phyloP scores from a whole-genome alignment of 2,329 filamentous ascomycete genomes.

The Ceratocystis diversiconidia region DNA sequence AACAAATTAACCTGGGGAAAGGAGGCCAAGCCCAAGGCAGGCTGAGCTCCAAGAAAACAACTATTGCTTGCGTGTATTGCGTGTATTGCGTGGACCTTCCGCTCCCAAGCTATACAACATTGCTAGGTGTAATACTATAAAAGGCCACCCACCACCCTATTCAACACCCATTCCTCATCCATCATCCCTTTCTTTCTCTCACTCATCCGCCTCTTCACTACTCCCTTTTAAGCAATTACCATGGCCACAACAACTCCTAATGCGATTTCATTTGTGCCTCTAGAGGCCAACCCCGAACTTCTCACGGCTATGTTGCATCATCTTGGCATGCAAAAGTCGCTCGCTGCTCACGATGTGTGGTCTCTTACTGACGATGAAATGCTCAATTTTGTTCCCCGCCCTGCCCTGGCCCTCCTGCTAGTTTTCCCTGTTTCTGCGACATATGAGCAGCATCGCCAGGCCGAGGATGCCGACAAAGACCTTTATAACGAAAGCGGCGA shows the following conservation, averaged over 20 bases:
- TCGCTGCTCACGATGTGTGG: conserved; percentile 83
- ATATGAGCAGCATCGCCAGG: conserved; percentile 62
- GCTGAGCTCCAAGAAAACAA: background rate
- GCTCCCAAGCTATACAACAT: background rate
- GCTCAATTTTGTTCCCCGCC: conserved; percentile 74
- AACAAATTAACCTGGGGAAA: background rate
- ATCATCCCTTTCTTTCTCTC: background rate
- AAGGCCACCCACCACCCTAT: background rate
- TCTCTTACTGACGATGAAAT: conserved; percentile 75
- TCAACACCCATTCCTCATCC: background rate
- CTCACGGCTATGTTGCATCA: conserved; percentile 72
- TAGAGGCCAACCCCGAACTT: conserved; percentile 69
- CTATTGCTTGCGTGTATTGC: background rate
- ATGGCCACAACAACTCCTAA: conserved; percentile 9
- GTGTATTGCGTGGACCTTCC: background rate
- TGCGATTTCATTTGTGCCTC: conserved; percentile 35
- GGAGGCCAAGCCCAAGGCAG: background rate
- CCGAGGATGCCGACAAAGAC: conserved; percentile 51
- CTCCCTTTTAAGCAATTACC: background rate
- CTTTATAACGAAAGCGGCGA: conserved; percentile 56
- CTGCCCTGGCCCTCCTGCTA: conserved; percentile 74
- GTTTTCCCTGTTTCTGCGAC: conserved; percentile 73
- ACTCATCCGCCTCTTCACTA: background rate
- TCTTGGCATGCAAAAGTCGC: conserved; percentile 64
- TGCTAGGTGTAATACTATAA: background rate